Conservation (phyloP, 345 rosid species). For the Noccaea bulbosa region DNA sequence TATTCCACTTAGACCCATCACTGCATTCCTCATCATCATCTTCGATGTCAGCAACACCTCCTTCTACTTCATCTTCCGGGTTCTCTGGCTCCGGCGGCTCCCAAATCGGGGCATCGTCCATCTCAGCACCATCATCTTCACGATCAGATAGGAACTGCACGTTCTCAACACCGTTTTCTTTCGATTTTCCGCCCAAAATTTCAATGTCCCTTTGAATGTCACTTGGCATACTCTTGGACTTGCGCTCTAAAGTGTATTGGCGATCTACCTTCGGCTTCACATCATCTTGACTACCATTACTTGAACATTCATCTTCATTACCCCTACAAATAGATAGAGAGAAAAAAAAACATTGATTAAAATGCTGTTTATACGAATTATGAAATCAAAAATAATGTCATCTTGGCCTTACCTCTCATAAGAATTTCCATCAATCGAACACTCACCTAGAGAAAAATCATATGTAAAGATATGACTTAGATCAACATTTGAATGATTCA, state of each 20-base stretch:
- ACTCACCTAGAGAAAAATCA: conserved; percentile 59
- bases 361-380: background rate
- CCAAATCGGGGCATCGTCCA: conserved; percentile 59
- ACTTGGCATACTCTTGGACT: conserved; percentile 43
- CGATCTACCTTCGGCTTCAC: conserved; percentile 41
- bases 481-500: background rate
- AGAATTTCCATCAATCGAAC: conserved; percentile 68
- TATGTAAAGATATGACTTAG: conserved; percentile 20
- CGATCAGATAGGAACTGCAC: conserved; percentile 38
- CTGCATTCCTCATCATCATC: conserved; percentile 76
- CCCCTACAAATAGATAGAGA: conserved; percentile 46
- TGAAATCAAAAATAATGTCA: conserved; percentile 8
- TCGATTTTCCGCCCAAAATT: conserved; percentile 47
- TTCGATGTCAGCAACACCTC: conserved; percentile 56
- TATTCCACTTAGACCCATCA: conserved; percentile 68
- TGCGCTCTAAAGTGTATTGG: conserved; percentile 40
- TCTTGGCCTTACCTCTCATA: conserved; percentile 51
- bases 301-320: conserved; percentile 56
- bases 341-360: background rate
- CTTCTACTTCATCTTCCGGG: conserved; percentile 62
- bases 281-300: conserved; percentile 47
- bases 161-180: conserved; percentile 38
- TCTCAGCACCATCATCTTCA: conserved; percentile 45
- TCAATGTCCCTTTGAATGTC: conserved; percentile 51
- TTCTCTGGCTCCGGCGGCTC: conserved; percentile 88